These are phyloP conservation scores for Letharia columbiana DNA, from an alignment of 495 filamentous ascomycete species.

Conservation along the genomic window DNA sequence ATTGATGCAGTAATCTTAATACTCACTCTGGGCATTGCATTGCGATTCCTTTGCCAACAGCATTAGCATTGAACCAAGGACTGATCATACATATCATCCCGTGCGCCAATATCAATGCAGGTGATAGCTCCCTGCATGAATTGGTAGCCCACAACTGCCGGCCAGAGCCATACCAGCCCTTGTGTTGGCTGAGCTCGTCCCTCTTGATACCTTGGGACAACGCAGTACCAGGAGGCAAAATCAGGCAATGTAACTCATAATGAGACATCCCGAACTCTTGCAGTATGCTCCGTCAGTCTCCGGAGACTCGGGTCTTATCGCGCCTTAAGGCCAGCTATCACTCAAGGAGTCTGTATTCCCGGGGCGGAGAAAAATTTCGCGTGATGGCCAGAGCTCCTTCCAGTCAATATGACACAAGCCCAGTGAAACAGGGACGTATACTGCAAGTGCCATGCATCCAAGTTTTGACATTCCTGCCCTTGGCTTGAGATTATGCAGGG, in stretches of 20 bases:
- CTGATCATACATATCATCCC: neutral
- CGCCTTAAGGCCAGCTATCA: neutral
- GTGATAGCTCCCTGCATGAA: neutral
- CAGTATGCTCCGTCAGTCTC: neutral
- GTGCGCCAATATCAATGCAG: neutral
- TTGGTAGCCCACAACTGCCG: neutral
- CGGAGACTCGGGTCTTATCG: neutral
- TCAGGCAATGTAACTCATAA: neutral
- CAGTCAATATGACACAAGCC: neutral
- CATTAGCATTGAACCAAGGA: neutral
- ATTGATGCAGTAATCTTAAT: neutral
- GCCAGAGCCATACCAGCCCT: neutral
- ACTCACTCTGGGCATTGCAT: neutral
- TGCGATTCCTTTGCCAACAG: neutral
- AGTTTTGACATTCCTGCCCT: neutral
- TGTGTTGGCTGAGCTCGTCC: neutral
- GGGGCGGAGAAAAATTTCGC: neutral
- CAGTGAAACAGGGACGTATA: neutral
- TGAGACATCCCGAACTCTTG: neutral
- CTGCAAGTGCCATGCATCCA: neutral
- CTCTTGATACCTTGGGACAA: neutral
- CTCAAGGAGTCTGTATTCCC: neutral
- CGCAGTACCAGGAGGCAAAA: neutral
- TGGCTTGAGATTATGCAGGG: neutral
- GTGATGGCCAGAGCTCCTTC: neutral